phyloP scores from a whole-genome alignment of 805 yeast species.

The Metschnikowia reukaufii region DNA sequence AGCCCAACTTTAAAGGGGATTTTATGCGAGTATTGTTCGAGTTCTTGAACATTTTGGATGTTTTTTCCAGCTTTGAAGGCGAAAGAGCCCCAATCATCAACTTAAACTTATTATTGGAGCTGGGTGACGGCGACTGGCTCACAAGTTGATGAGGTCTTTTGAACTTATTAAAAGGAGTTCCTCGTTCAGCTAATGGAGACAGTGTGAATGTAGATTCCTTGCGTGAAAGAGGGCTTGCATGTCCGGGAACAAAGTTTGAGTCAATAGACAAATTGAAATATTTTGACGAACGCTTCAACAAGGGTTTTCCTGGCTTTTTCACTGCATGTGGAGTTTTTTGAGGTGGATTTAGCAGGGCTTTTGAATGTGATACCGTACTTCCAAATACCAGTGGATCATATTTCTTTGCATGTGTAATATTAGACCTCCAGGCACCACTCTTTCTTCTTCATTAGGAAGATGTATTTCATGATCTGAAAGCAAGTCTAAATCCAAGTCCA shows the following conservation, averaged over 20 bases:
- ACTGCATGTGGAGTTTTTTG: not conserved
- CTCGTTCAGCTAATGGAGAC: constrained; percentile 16
- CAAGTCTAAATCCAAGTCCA: constrained; percentile 3
- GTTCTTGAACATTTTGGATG: constrained; percentile 36
- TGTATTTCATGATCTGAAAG: constrained; percentile 18
- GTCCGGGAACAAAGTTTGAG: constrained; percentile 22
- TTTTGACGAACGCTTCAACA: constrained; percentile 42
- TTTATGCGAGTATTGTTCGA: constrained; percentile 33
- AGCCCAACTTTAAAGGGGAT: constrained; percentile 26
- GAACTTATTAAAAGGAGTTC: constrained; percentile 29
- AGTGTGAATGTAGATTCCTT: constrained; percentile 15
- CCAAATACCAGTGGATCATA: not conserved
- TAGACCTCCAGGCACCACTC: not conserved
- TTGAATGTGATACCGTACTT: not conserved
- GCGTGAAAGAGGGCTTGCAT: constrained; percentile 16
- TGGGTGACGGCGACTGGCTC: constrained; percentile 45
- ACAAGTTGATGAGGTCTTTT: constrained; percentile 45
- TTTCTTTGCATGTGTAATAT: not conserved
- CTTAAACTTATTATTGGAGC: constrained; percentile 18
- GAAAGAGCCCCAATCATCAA: constrained; percentile 12
- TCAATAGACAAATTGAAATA: constrained; percentile 43
- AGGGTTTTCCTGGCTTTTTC: constrained; percentile 11
- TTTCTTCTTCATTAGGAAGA: constrained; percentile 12
- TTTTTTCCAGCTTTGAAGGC: constrained; percentile 13
- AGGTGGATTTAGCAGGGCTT: not conserved